Evolutionary conservation across 2,329 filamentous ascomycete genomes (phyloP).

Genomic region (Scortechinia acanthostroma): DNA sequence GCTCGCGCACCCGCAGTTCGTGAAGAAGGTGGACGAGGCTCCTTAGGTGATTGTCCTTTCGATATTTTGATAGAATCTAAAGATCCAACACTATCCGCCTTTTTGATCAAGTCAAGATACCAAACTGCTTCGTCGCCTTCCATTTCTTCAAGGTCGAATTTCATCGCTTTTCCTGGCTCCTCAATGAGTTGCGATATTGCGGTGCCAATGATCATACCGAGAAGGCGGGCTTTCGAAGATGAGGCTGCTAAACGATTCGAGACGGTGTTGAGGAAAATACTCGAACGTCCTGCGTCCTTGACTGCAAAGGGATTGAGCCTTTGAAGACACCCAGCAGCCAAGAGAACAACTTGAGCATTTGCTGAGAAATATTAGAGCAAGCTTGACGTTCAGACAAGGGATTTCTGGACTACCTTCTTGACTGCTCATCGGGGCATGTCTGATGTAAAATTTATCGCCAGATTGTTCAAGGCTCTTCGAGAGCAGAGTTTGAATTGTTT

Average conservation of each 20-base stretch:
- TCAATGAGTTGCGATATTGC: slow-evolving; percentile 26
- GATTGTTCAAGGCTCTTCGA: neutral
- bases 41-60: neutral
- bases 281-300: neutral
- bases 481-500: neutral
- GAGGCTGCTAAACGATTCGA: neutral
- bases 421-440: neutral
- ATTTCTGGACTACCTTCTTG: neutral
- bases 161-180: slow-evolving; percentile 66
- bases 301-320: neutral
- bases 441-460: neutral
- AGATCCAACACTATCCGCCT: slow-evolving; percentile 13
- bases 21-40: no score
- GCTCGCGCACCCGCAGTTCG: no score
- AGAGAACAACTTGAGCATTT: neutral
- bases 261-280: neutral
- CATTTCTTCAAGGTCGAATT: slow-evolving; percentile 78
- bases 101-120: slow-evolving; percentile 61
- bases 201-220: neutral
- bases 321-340: neutral
- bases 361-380: neutral
- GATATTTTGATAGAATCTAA: neutral
- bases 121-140: slow-evolving; percentile 65
- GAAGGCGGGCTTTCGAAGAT: neutral
- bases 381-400: neutral